Evolutionary conservation across 2,329 filamentous ascomycete species (phyloP), one percentile per base, ranked within the genome.

Genomic region (Myriosclerotinia curreyana): DNA sequence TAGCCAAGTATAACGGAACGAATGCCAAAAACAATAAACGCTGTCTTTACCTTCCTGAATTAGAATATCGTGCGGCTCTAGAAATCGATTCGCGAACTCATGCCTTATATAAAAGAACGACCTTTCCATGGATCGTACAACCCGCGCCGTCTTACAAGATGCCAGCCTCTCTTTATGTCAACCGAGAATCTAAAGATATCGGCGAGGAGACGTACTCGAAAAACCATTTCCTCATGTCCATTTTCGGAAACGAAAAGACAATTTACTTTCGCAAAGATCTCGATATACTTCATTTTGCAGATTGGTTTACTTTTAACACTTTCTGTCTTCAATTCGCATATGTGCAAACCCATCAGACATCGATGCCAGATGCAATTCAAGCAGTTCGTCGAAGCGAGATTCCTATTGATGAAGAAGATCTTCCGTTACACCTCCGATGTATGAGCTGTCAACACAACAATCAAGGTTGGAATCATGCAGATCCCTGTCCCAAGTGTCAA

Each of bases 251-350:
- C 28, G 40, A n/a, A 44, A 46, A 22, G 8, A 9, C 38, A 2
- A 17, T 56, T 7, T 56, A 56, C n/a, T 56, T 56, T 44, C 53
- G 53, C 3, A 25, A 56, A 11, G 25, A 44, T n/a, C 5, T 44
- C 12, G 53, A 56, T n/a, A 22, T 11, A 31, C 53, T 56, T 56
- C 38, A 56, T 44, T 44, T 56, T 56, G 6, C 53, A 6, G 53
- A 44, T n/a, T 56, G 53, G 53, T 56, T 44, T 14, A 56, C 53
- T 5, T 56, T 56, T 25, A 56, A 31, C 5, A 56, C 53, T 44
- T 56, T 56, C 6, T 56, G 38, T 31, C 25, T 56, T n/a, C 38
- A 56, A 31, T 44, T 15, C 11, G 25, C 53, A 3, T 56, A n/a
- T 56, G 17, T n/a, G 3, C 53, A 34, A n/a, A 56, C 38, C 5